These are phyloP conservation scores for Quercus dentata DNA, from an alignment of 306 rosid species.

Conservation along the genomic window DNA sequence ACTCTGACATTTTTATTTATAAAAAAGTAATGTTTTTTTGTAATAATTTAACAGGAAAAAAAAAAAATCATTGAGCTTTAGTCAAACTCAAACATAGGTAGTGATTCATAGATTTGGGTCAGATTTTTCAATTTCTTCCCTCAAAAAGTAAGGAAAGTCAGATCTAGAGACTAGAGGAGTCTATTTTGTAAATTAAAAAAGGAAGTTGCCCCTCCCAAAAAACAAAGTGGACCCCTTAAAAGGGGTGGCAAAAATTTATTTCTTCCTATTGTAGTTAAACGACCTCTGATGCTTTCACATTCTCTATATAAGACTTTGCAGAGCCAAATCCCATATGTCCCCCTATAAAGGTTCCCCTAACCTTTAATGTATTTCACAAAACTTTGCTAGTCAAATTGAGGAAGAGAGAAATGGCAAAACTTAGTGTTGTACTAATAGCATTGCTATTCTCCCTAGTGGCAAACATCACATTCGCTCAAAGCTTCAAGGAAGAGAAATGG, in stretches of 20 bases:
- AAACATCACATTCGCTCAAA: slow-evolving; percentile 9
- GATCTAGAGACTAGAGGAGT: no score
- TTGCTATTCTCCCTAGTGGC: slow-evolving; percentile 4
- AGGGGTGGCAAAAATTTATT: background rate
- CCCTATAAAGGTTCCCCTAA: background rate
- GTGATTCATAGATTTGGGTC: no score
- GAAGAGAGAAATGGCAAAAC: slow-evolving; percentile 38
- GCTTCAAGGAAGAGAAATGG: slow-evolving; percentile 31
- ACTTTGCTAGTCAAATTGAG: background rate
- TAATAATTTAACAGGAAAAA: no score
- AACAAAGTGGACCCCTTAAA: background rate
- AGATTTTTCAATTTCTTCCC: no score
- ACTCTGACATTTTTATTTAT: no score
- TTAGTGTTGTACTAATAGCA: background rate
- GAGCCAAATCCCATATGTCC: background rate
- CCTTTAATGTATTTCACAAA: background rate
- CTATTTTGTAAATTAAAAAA: no score
- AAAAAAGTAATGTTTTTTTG: no score
- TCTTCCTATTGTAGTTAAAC: background rate
- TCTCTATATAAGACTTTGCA: background rate
- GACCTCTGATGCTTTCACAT: background rate
- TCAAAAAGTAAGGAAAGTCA: no score
- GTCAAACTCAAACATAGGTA: no score
- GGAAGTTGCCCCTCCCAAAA: background rate
- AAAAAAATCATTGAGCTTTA: no score